Conservation (phyloP, 2,329 filamentous ascomycete species). For the Colletotrichum sansevieriae region DNA sequence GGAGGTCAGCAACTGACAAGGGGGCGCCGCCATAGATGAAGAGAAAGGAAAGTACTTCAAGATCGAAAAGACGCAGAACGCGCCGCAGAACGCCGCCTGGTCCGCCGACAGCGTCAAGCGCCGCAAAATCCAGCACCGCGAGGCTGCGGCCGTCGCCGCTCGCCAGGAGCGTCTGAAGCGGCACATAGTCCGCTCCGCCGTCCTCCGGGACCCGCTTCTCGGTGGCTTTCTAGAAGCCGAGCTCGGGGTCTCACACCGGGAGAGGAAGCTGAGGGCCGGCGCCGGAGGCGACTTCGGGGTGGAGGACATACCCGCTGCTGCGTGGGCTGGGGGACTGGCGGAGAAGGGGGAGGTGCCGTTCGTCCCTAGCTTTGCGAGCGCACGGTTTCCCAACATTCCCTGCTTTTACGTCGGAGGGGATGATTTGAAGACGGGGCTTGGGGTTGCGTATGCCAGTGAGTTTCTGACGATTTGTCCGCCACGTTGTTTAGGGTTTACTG, state of each 20-base stretch:
- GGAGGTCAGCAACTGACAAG: not conserved
- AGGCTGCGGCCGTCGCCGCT: conserved; percentile 46
- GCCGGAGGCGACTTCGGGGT: conserved; percentile 36
- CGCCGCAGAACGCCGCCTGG: conserved; percentile 64
- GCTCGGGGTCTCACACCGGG: conserved; percentile 47
- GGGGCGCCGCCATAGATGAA: conserved; percentile 54
- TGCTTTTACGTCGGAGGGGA: conserved; percentile 57
- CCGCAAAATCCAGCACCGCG: conserved; percentile 61
- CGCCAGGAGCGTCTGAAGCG: conserved; percentile 50
- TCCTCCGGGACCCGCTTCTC: conserved; percentile 48
- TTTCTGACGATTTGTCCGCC: conserved; percentile 33
- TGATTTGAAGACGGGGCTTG: conserved; percentile 56
- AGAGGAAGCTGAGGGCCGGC: conserved; percentile 15
- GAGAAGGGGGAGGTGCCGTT: conserved; percentile 57
- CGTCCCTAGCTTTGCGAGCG: conserved; percentile 47
- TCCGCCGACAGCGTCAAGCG: conserved; percentile 70
- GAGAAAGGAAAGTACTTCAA: conserved; percentile 77
- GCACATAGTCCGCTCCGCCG: conserved; percentile 55
- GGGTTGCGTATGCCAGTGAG: conserved; percentile 60
- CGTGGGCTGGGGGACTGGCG: conserved; percentile 56
- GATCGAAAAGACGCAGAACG: conserved; percentile 69
- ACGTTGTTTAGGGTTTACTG: conserved; percentile 26
- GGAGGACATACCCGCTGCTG: conserved; percentile 49
- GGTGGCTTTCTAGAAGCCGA: conserved; percentile 53
- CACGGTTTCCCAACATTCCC: conserved; percentile 51